A percentile compares a stretch with the other conserved stretches of the same genome.
These are phyloP conservation scores for Plasmodium knowlesi DNA, from an alignment of 169 alveolate genomes.

Conservation along the genomic window DNA sequence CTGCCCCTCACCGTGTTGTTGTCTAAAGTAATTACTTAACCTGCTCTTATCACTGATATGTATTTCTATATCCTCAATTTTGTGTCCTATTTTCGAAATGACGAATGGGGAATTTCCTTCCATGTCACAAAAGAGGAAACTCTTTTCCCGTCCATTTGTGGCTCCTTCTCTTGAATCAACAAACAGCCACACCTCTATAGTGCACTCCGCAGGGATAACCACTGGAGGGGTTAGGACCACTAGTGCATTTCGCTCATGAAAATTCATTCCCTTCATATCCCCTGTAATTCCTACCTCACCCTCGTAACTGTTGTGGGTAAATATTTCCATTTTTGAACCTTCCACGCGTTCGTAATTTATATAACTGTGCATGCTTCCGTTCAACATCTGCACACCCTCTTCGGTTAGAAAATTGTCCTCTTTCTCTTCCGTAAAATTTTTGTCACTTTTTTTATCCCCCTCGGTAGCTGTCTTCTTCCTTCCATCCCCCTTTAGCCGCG, in stretches of 20 bases:
- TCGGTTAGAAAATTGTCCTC: conserved; percentile 11
- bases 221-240: conserved; percentile 22
- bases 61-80: conserved; percentile 29
- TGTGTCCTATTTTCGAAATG: not conserved
- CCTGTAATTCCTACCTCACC: conserved; percentile 56
- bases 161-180: not conserved
- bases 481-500: not conserved
- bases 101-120: conserved; percentile 51
- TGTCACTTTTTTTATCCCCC: not conserved
- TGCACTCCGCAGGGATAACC: conserved; percentile 19
- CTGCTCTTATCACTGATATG: not conserved
- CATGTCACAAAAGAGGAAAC: conserved; percentile 44
- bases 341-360: conserved; percentile 20
- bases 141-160: conserved; percentile 4
- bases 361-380: conserved; percentile 20
- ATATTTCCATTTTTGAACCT: not conserved
- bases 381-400: conserved; percentile 11
- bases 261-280: conserved; percentile 56
- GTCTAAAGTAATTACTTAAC: conserved; percentile 34
- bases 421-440: not conserved
- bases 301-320: conserved; percentile 39
- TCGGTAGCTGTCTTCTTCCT: not conserved
- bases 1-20: not conserved
- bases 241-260: conserved; percentile 13
- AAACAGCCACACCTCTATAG: conserved; percentile 58